Percentiles rank a stretch among this genome's conserved stretches.
Conservation (phyloP, 805 yeast genomes). For the Henningerozyma blattae region DNA sequence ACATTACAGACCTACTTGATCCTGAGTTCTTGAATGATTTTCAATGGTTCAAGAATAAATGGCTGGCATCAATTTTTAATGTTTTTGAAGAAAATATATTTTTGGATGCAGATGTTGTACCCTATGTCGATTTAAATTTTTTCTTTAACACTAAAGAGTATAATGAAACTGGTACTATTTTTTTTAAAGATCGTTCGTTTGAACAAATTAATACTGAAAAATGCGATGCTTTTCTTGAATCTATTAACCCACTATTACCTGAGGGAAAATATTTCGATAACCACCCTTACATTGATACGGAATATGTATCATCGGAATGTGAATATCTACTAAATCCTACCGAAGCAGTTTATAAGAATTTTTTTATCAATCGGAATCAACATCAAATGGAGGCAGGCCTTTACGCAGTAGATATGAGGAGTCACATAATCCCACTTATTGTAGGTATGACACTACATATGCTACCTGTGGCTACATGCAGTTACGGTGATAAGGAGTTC, state of each 20-base stretch:
- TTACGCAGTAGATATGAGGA: conserved; percentile 26
- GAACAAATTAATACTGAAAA: conserved; percentile 19
- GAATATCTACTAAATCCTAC: conserved; percentile 13
- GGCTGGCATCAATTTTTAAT: conserved; percentile 35
- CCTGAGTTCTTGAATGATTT: not conserved
- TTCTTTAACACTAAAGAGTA: conserved; percentile 11
- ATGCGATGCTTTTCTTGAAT: conserved; percentile 31
- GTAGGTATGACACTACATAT: conserved; percentile 34
- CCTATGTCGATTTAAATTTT: conserved; percentile 29
- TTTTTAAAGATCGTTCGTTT: conserved; percentile 1
- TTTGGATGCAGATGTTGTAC: conserved; percentile 40
- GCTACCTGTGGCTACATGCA: conserved; percentile 27
- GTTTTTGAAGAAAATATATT: conserved; percentile 37
- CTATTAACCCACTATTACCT: conserved; percentile 32
- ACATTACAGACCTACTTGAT: not conserved
- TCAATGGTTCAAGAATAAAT: conserved; percentile 31
- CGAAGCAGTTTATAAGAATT: conserved; percentile 26
- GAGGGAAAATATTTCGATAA: conserved; percentile 30
- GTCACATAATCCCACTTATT: conserved; percentile 39
- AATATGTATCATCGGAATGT: conserved; percentile 6
- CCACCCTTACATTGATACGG: conserved; percentile 4
- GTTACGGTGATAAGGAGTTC: conserved; percentile 69
- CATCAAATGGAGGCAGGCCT: conserved; percentile 40
- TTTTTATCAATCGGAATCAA: conserved; percentile 30
- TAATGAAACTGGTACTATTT: conserved; percentile 7